phyloP scores from a whole-genome alignment of 139 green algal genomes.

The Ostreobium quekettii region DNA sequence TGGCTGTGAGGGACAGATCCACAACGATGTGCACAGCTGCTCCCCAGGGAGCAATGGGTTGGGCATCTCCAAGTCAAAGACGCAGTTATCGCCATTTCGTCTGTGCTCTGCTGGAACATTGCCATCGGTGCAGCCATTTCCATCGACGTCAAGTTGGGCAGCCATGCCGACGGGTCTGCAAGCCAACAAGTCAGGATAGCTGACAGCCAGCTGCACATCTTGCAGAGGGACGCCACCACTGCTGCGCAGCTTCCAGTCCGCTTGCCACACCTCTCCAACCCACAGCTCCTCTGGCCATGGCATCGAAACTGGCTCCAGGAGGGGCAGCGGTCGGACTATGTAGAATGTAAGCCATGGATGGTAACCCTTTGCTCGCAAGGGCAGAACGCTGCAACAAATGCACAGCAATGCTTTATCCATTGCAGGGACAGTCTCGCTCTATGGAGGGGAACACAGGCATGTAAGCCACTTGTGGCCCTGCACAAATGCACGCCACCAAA shows the following conservation, averaged over 20 bases:
- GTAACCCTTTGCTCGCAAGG: neutral
- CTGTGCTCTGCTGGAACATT: neutral
- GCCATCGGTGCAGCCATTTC: neutral
- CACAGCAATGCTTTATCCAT: no score
- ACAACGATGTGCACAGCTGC: neutral
- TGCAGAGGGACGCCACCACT: neutral
- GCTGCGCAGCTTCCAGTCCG: neutral
- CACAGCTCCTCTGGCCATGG: constrained; percentile 2
- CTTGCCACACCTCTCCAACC: constrained; percentile 6
- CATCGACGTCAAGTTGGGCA: neutral
- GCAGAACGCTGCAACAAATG: neutral
- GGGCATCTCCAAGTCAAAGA: neutral
- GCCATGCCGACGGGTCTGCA: neutral
- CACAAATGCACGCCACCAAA: neutral
- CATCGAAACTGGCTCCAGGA: neutral
- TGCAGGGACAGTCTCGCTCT: no score
- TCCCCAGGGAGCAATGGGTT: neutral
- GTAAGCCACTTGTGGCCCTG: no score
- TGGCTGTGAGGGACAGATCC: neutral
- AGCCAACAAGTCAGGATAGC: neutral
- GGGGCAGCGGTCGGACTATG: neutral
- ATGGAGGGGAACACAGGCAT: no score
- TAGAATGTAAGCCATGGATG: constrained; percentile 4
- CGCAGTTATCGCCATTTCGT: neutral
- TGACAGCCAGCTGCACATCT: constrained; percentile 13